phyloP scores from a whole-genome alignment of 2,329 filamentous ascomycete species.

The Ophiognomonia clavigignenti-juglandacearum region DNA sequence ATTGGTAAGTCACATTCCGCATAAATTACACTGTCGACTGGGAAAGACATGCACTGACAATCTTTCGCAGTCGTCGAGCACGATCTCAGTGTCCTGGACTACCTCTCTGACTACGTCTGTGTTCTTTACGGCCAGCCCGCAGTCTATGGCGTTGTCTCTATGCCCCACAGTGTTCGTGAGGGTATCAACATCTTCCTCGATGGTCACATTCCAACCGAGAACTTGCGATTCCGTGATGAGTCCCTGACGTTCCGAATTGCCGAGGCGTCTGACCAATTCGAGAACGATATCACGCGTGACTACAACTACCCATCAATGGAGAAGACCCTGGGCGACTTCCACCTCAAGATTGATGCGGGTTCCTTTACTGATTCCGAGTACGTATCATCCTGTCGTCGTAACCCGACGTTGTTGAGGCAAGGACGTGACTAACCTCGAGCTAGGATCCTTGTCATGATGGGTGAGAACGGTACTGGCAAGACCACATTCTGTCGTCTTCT shows the following conservation, averaged over 20 bases:
- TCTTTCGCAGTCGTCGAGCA: slow-evolving; percentile 74
- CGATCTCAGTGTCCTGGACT: slow-evolving; percentile 97
- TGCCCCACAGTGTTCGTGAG: slow-evolving; percentile 93
- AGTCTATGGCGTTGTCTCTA: slow-evolving; percentile 94
- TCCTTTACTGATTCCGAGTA: slow-evolving; percentile 89
- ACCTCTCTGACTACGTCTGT: slow-evolving; percentile 97
- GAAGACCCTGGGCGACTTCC: slow-evolving; percentile 88
- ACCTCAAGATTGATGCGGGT: slow-evolving; percentile 74
- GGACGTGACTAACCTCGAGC: background rate
- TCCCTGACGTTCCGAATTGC: slow-evolving; percentile 92
- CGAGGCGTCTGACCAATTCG: slow-evolving; percentile 83
- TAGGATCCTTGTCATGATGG: slow-evolving; percentile 96
- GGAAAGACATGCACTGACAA: background rate
- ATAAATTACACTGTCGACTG: background rate
- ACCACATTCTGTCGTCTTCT: slow-evolving; percentile 98
- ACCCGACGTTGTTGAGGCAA: too few species aligned
- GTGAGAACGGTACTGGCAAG: slow-evolving; percentile 98
- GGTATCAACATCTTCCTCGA: slow-evolving; percentile 96
- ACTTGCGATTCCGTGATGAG: slow-evolving; percentile 96
- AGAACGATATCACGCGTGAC: slow-evolving; percentile 75
- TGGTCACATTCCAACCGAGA: slow-evolving; percentile 96
- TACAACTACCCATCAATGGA: slow-evolving; percentile 88
- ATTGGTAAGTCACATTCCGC: slow-evolving; percentile 42
- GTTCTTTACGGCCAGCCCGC: slow-evolving; percentile 94
- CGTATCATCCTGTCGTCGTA: background rate